phyloP scores from a whole-genome alignment of 352 stramenopile species.

The Halophytophthora polymorphica region DNA sequence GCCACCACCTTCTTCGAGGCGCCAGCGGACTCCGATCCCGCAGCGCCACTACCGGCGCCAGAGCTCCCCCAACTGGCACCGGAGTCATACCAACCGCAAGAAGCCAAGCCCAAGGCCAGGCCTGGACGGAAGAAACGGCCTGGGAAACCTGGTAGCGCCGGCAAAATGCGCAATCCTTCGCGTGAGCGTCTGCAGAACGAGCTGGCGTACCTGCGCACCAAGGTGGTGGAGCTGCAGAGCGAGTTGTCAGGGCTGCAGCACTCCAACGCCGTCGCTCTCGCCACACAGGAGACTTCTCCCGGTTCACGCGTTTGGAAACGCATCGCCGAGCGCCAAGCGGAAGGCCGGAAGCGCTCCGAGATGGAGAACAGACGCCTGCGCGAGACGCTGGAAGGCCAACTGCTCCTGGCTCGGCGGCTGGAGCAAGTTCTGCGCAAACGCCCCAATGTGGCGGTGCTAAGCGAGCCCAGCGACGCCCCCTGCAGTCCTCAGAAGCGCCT shows the following conservation, averaged over 20 bases:
- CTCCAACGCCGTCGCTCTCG: conserved; percentile 1
- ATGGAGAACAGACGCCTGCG: conserved; percentile 44
- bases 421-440: conserved; percentile 51
- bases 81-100: no score
- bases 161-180: conserved; percentile 42
- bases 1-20: conserved; percentile 11
- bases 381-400: conserved; percentile 39
- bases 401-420: conserved; percentile 42
- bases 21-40: no score
- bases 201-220: conserved; percentile 34
- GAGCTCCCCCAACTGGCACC: no score
- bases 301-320: conserved; percentile 40
- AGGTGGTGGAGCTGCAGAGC: conserved; percentile 42
- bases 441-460: conserved; percentile 36
- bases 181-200: conserved; percentile 49
- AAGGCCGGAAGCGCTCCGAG: conserved; percentile 28
- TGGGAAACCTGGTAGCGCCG: conserved; percentile 6
- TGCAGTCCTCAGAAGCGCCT: conserved; percentile 15
- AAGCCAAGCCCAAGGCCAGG: no score
- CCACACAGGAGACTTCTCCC: conserved; percentile 9
- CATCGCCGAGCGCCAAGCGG: conserved; percentile 44
- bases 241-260: conserved; percentile 29
- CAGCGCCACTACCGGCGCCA: no score
- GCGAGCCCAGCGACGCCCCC: not conserved
- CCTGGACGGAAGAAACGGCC: conserved; percentile 16